Conservation (phyloP, 2,329 filamentous ascomycete species). For the Trichoderma endophyticum region DNA sequence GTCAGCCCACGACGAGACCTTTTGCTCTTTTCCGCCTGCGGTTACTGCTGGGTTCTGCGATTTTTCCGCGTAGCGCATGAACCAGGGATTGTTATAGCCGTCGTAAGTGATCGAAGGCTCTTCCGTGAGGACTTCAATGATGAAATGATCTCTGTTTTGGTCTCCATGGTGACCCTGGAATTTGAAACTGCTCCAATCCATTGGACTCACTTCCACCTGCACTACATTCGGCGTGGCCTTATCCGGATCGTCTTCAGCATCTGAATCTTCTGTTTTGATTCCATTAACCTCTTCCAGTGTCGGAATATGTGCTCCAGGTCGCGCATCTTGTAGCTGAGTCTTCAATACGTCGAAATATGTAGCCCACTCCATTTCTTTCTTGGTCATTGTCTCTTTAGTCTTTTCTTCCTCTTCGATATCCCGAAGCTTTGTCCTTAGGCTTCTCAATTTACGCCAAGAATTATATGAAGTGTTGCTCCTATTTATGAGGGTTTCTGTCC, state of each 20-base stretch:
- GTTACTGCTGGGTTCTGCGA: background rate
- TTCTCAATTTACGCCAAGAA: background rate
- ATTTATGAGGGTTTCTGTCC: background rate
- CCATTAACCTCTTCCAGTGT: background rate
- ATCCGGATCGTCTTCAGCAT: background rate
- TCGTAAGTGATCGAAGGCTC: background rate
- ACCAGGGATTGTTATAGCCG: slow-evolving; percentile 2
- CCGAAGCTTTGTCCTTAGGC: background rate
- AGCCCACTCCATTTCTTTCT: background rate
- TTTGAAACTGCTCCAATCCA: background rate
- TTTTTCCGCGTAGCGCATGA: background rate
- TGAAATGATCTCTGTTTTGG: background rate
- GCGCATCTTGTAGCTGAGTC: background rate
- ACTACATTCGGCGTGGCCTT: background rate
- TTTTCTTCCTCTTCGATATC: background rate
- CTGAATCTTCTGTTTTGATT: background rate
- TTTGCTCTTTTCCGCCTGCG: background rate
- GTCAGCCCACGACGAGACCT: background rate
- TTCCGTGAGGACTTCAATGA: slow-evolving; percentile 6
- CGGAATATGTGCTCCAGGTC: background rate
- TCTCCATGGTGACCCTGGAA: background rate
- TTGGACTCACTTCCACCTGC: background rate
- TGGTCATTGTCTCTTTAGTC: background rate
- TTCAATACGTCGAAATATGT: background rate
- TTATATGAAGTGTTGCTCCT: background rate